Base-by-base conservation (phyloP, 2,329 filamentous ascomycete species). In the Aureobasidium musti region DNA sequence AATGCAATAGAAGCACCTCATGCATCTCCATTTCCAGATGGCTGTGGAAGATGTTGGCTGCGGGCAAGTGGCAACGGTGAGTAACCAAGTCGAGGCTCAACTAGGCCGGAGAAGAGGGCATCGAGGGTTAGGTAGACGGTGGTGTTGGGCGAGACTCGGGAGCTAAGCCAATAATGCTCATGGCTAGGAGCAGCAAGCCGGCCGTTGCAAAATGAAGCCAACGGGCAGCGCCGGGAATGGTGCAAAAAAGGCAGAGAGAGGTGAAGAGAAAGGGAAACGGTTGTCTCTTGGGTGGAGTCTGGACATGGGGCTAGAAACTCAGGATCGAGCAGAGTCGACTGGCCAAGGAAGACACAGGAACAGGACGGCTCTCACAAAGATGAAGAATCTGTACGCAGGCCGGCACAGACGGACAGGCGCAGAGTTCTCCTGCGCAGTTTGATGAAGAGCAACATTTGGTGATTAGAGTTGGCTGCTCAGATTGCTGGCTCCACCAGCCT, bases 161-260 rank as follows among this genome's bases (percentile, higher is more conserved):
- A 64, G 49, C 61, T 64, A 64, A 28, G 49, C 49, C 61, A 64
- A 64, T 54, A 64, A 64, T 64, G 61, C 59, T 50, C 43, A 35
- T 13, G 41, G 28, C 57, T 37, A 47, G 28, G 37, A 26, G 57
- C 57, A 41, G 45, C 59, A 64, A 64, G 61, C 49, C 49, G 35
- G 49, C 61, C 61, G 61, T 64, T 64, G 61, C 61, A 53, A 64
- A 54, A 53, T 64, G 61, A 64, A 64, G 61, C 33, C 61, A 64
- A 64, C 61, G 61, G 60, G 47, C 61, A 64, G 35, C 61, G 35
- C 23, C 45, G 35, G 47, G n/a, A 33, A 41, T 43, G 33, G 57
- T 50, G 45, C 7, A 41, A 33, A 52, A 28, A 49, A 43, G 43
- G 43, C 11, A 33, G 17, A 54, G 35, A 64, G 49, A 54, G 33